Percentiles rank a stretch among this genome's conserved stretches.
Conservation (phyloP, 1,284 basidiomycete species). For the Rhodofomes roseus region DNA sequence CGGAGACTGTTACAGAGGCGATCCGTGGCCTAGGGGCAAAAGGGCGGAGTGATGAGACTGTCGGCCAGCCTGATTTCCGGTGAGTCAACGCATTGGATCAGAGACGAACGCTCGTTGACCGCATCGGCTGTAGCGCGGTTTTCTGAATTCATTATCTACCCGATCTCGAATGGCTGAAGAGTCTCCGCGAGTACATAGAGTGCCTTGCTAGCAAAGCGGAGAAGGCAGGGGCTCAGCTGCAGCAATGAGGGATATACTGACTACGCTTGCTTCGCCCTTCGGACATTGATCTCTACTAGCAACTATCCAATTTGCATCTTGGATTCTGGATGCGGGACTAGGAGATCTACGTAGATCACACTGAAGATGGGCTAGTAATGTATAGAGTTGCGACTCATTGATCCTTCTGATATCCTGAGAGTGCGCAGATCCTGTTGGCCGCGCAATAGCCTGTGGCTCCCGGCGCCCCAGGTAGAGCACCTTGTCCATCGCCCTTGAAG, state of each 20-base stretch:
- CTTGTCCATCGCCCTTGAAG: no score
- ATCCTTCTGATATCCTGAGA: no score
- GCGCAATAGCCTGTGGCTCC: no score
- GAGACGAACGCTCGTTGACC: background rate
- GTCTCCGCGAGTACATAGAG: background rate
- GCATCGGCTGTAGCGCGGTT: background rate
- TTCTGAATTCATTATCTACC: background rate
- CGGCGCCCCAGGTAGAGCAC: no score
- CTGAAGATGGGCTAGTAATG: no score
- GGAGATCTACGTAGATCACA: no score
- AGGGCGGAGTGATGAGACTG: background rate
- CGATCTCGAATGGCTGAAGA: background rate
- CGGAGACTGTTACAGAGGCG: background rate
- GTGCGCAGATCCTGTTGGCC: no score
- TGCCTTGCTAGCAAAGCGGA: background rate
- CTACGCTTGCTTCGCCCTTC: no score
- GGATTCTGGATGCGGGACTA: no score
- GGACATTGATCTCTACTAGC: no score
- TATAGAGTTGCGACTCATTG: no score
- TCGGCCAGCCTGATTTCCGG: background rate
- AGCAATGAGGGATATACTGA: background rate
- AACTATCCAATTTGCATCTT: no score
- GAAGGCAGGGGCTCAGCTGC: background rate
- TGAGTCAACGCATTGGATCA: background rate
- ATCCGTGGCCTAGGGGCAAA: background rate